A percentile compares a stretch with the other conserved stretches of the same genome.
Evolutionary conservation across 139 green algal species (phyloP).

Genomic region (Monoraphidium neglectum): DNA sequence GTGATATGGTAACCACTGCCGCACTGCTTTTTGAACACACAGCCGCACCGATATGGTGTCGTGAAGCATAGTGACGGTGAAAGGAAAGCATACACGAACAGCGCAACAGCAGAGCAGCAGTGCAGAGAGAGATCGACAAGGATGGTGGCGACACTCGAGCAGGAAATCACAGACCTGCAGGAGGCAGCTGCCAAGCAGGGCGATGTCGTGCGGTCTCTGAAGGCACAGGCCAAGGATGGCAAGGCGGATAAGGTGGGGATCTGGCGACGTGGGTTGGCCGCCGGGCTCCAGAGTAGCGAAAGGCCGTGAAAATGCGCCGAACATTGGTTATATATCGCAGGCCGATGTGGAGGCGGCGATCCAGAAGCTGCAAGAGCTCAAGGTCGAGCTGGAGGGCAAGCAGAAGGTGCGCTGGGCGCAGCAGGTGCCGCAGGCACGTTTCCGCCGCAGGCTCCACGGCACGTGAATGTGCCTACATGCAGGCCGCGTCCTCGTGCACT

Average conservation of each 20-base stretch:
- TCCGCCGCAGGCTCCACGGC: neutral
- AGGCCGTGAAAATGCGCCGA: no score
- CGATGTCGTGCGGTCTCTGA: slow-evolving; percentile 89
- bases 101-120: no score
- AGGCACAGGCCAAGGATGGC: slow-evolving; percentile 82
- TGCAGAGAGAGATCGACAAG: no score
- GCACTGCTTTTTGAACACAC: no score
- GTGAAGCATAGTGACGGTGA: no score
- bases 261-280: no score
- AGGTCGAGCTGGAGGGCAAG: slow-evolving; percentile 72
- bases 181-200: slow-evolving; percentile 80
- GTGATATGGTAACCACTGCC: no score
- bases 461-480: neutral
- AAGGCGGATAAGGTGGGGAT: slow-evolving; percentile 71
- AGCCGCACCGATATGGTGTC: no score
- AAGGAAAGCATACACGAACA: no score
- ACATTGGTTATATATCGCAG: slow-evolving; percentile 48
- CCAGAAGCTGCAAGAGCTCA: slow-evolving; percentile 84
- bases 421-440: neutral
- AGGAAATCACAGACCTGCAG: slow-evolving; percentile 58
- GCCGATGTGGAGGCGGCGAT: slow-evolving; percentile 84
- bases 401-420: slow-evolving; percentile 56
- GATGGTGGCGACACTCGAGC: slow-evolving; percentile 29
- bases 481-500: neutral
- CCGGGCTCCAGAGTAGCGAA: no score